These are phyloP conservation scores for Hyaloperonospora brassicae DNA, from an alignment of 352 stramenopile genomes.

Conservation along the genomic window DNA sequence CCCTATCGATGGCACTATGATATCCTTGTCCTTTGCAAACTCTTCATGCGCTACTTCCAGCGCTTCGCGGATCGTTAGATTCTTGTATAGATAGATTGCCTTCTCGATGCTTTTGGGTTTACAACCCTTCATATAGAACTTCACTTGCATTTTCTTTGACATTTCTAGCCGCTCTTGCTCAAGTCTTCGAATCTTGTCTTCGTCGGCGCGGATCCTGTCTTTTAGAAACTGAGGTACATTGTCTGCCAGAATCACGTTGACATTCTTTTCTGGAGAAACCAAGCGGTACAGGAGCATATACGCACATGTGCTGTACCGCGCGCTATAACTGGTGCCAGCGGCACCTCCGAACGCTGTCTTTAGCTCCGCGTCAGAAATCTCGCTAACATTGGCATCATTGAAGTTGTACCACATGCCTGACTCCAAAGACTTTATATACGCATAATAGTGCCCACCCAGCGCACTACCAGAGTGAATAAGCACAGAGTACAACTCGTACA, in stretches of 20 bases:
- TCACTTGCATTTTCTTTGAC: conserved; percentile 66
- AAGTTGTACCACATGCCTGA: conserved; percentile 84
- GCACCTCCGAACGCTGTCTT: conserved; percentile 67
- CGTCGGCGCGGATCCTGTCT: conserved; percentile 56
- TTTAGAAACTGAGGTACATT: conserved; percentile 63
- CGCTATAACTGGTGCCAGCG: conserved; percentile 45
- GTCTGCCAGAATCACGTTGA: conserved; percentile 48
- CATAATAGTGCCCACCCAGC: conserved; percentile 89
- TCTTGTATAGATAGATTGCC: conserved; percentile 68
- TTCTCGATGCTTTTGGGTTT: conserved; percentile 63
- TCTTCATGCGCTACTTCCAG: conserved; percentile 36
- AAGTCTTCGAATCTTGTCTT: conserved; percentile 44
- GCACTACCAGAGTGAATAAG: conserved; percentile 90
- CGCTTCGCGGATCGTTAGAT: conserved; percentile 49
- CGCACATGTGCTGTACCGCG: conserved; percentile 72
- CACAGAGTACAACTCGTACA: conserved; percentile 90
- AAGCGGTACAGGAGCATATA: conserved; percentile 90
- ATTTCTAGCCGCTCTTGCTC: conserved; percentile 65
- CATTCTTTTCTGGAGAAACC: conserved; percentile 56
- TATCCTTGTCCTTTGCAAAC: conserved; percentile 51
- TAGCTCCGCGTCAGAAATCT: conserved; percentile 67
- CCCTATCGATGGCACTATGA: conserved; percentile 35
- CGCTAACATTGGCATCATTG: conserved; percentile 77
- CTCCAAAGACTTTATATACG: conserved; percentile 88
- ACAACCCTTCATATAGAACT: conserved; percentile 73